phyloP scores from a whole-genome alignment of 176 grass and related monocot species.

The Cocos nucifera region DNA sequence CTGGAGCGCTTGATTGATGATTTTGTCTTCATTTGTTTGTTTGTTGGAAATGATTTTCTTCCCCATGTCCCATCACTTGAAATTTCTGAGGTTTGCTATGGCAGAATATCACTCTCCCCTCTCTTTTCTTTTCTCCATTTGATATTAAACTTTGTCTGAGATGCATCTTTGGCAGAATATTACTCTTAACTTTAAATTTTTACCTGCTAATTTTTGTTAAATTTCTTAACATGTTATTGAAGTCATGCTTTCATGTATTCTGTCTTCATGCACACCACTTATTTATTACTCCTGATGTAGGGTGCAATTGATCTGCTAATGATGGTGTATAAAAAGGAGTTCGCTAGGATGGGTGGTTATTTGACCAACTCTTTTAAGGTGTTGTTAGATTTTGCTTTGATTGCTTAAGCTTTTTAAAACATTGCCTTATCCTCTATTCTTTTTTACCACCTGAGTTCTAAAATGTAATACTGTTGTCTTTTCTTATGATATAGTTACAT shows the following conservation, averaged over 20 bases:
- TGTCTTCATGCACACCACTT: background rate
- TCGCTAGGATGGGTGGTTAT: conserved; percentile 23
- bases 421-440: no score
- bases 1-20: conserved; percentile 67
- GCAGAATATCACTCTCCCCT: background rate
- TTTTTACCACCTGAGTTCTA: no score
- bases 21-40: conserved; percentile 66
- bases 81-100: conserved; percentile 44
- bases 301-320: conserved; percentile 24
- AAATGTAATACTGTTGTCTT: no score
- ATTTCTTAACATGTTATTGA: no score
- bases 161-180: background rate
- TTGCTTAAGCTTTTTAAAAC: background rate
- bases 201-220: no score
- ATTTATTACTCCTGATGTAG: background rate
- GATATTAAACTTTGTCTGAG: background rate
- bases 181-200: no score
- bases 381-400: background rate
- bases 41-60: conserved; percentile 90
- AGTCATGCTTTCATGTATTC: no score
- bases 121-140: background rate
- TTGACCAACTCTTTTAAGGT: conserved; percentile 23
- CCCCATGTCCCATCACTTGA: conserved; percentile 57
- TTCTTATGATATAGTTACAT: no score
- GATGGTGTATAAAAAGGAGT: conserved; percentile 20